Percentiles rank a stretch among this genome's conserved stretches.
Evolutionary conservation across 352 stramenopile genomes (phyloP).

Genomic region (Phytophthora litchii): DNA sequence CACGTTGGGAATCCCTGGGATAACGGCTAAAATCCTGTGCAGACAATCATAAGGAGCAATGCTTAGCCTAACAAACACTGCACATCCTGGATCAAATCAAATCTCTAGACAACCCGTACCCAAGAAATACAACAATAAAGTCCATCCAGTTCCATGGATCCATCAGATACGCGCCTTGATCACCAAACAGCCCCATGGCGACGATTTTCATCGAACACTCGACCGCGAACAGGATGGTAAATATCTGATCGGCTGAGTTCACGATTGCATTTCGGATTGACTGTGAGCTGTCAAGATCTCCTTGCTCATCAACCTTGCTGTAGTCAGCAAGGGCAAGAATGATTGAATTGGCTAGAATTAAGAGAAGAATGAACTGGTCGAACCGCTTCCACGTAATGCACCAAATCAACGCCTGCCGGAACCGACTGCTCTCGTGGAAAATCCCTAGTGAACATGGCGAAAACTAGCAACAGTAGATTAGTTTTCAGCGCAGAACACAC

Average conservation of each 20-base stretch:
- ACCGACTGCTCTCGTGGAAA: conserved; percentile 56
- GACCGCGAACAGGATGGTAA: conserved; percentile 81
- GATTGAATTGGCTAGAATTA: conserved; percentile 85
- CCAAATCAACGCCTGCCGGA: conserved; percentile 65
- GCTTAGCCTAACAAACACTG: too few species aligned
- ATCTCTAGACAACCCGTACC: conserved; percentile 38
- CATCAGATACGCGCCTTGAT: conserved; percentile 79
- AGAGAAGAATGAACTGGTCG: conserved; percentile 83
- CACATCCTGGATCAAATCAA: too few species aligned
- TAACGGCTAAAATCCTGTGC: conserved; percentile 59
- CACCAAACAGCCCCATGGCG: conserved; percentile 77
- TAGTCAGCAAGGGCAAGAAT: conserved; percentile 85
- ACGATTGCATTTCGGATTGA: conserved; percentile 66
- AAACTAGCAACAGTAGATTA: conserved; percentile 40
- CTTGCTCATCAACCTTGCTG: conserved; percentile 52
- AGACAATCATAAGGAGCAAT: not conserved
- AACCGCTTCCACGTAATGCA: conserved; percentile 79
- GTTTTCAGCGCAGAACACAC: not conserved
- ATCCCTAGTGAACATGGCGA: conserved; percentile 56
- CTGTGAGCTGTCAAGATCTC: conserved; percentile 44
- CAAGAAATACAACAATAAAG: conserved; percentile 89
- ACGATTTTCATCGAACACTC: conserved; percentile 92
- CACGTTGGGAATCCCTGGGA: conserved; percentile 70
- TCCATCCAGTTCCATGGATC: conserved; percentile 92
- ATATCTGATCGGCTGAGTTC: conserved; percentile 56